These are phyloP conservation scores for Leccinum rimulosum DNA, from an alignment of 768 basidiomycete species.

Conservation along the genomic window DNA sequence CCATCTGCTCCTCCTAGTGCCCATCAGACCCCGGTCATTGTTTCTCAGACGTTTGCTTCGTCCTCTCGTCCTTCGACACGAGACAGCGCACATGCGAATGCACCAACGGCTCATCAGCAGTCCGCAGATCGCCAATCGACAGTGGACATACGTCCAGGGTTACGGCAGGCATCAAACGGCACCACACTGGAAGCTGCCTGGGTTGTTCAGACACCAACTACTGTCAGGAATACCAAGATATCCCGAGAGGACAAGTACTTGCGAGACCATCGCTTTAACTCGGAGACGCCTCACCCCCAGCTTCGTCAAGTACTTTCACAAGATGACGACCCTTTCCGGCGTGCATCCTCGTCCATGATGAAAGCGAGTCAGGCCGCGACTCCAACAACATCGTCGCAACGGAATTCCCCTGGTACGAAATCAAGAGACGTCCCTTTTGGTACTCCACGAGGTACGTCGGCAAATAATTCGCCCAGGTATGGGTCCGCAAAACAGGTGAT, in stretches of 20 bases:
- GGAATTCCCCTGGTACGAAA: slow-evolving; percentile 20
- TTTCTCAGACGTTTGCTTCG: slow-evolving; percentile 17
- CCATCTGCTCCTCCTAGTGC: slow-evolving; percentile 18
- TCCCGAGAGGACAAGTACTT: slow-evolving; percentile 32
- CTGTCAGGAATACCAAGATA: slow-evolving; percentile 17
- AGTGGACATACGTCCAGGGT: slow-evolving; percentile 9
- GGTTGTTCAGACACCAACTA: slow-evolving; percentile 32
- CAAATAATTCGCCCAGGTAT: slow-evolving; percentile 23
- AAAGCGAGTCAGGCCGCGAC: slow-evolving; percentile 23
- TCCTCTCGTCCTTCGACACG: slow-evolving; percentile 31
- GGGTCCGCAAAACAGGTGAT: slow-evolving; percentile 27
- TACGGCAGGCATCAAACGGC: slow-evolving; percentile 15
- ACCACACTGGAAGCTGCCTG: slow-evolving; percentile 31
- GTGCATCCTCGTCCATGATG: slow-evolving; percentile 27
- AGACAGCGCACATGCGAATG: slow-evolving; percentile 15
- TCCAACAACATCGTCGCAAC: slow-evolving; percentile 24
- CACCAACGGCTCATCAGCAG: slow-evolving; percentile 6
- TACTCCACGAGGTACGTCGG: slow-evolving; percentile 22
- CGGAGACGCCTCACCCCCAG: slow-evolving; percentile 26
- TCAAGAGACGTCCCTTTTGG: slow-evolving; percentile 17
- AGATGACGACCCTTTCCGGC: slow-evolving; percentile 24
- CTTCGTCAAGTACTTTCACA: slow-evolving; percentile 34
- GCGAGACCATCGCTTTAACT: slow-evolving; percentile 14
- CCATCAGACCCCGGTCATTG: slow-evolving; percentile 22
- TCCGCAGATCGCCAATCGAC: slow-evolving; percentile 12